Base-by-base conservation (phyloP, 352 stramenopile species). In the Pythium apleroticum region DNA sequence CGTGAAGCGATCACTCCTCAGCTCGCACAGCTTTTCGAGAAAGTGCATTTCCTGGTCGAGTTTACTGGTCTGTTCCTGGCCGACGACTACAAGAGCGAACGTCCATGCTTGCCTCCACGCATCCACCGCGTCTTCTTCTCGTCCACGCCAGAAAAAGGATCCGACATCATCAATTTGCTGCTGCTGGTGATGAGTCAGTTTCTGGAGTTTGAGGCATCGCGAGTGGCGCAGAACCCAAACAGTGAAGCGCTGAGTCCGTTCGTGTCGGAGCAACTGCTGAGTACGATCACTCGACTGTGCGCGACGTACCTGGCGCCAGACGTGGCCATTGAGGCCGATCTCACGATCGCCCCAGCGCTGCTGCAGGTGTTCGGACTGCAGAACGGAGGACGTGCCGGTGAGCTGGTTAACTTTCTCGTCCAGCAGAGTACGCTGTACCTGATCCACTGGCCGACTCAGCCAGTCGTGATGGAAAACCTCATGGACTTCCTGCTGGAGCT, bases 391-490 rank as follows among this genome's bases (percentile, higher is more conserved):
- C 75, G 74, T 43, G 84, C 74, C 0, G 66, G 66, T 2, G 79
- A 92, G 35, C 59, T 96, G 10, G 65, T 93, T 17, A 81, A 80
- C 49, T 91, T 96, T 41, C 67, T 94, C 17, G 72, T 93, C 1
- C 74, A 93, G 57, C 75, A 88, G 45, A 72, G 72, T 37, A 87
- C 79, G 7, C 54, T 86, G 24, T 96, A 94, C 43, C 54, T 96
- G 37, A 73, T 91, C 35, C 77, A 93, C 65, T 96, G 87, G 87
- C 78, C 86, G 0, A 93, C 86, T 1, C 84, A 96, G 28, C 86
- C 87, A 0, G 68, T 92, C 4, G 84, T 96, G 49, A 93, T 93
- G 76, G 72, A 94, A 65, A 84, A 96, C 33, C 65, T 92, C 5
- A 89, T 95, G 52, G 75, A 93, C 45, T 88, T 90, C 25, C 62